These are phyloP conservation scores for Mrakiaceae sp. DNA, from an alignment of 1,284 basidiomycete genomes.

Conservation along the genomic window DNA sequence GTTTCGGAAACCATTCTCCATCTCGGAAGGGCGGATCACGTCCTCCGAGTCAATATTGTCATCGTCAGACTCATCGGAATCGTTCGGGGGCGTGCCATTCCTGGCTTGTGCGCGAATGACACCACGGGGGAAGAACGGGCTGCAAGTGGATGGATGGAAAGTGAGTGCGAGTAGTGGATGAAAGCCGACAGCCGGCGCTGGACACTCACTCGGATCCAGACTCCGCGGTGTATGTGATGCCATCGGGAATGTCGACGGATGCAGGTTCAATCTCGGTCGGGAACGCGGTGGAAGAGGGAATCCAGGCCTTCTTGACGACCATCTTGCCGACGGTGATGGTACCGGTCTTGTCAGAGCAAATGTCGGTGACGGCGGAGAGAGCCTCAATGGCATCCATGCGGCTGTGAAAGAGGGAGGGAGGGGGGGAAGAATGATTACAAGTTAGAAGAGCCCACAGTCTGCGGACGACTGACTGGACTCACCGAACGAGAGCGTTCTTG, in stretches of 20 bases:
- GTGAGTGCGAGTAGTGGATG: not conserved
- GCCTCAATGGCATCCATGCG: slow-evolving; percentile 48
- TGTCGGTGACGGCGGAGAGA: slow-evolving; percentile 48
- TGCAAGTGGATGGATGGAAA: slow-evolving; percentile 9
- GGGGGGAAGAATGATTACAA: too few species aligned
- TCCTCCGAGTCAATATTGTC: slow-evolving; percentile 22
- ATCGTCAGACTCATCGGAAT: slow-evolving; percentile 5
- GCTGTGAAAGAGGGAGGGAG: slow-evolving; percentile 22
- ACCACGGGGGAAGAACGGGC: slow-evolving; percentile 37
- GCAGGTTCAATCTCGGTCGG: slow-evolving; percentile 7
- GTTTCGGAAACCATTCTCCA: slow-evolving; percentile 30
- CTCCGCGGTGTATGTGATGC: slow-evolving; percentile 35
- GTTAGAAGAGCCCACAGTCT: too few species aligned
- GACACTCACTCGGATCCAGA: slow-evolving; percentile 28
- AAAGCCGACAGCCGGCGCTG: not conserved
- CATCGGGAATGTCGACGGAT: slow-evolving; percentile 21
- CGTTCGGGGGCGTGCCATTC: too few species aligned
- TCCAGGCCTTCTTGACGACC: slow-evolving; percentile 48
- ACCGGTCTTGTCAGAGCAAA: slow-evolving; percentile 55
- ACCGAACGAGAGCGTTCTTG: slow-evolving; percentile 38
- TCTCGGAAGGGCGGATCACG: slow-evolving; percentile 25
- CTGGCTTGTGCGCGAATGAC: slow-evolving; percentile 23
- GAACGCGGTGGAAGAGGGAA: slow-evolving; percentile 33
- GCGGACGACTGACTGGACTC: too few species aligned
- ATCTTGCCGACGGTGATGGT: slow-evolving; percentile 49